Base-by-base conservation (phyloP, 2,329 filamentous ascomycete species). In the Hypocreales sp. region DNA sequence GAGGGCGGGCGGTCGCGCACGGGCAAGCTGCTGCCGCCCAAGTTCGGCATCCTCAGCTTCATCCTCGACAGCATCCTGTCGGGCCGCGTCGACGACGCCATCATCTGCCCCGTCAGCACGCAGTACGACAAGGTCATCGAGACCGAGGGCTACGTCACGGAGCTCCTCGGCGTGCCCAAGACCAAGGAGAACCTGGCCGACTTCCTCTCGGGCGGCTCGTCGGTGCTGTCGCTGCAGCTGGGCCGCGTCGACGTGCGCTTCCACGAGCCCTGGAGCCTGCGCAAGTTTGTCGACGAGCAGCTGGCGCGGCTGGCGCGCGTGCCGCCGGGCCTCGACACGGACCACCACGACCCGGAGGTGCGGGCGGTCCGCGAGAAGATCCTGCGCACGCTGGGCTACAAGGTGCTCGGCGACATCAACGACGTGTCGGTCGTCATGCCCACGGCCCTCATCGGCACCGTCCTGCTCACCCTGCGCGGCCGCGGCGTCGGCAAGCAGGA, bases 91-190 rank as follows among this genome's bases (percentile, higher is more conserved):
- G 64, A 92, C 25, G 90, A 98, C 50, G 77, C 83, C 18, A 80
- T 94, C 22, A 83, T 98, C 28, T 93, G 87, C 40, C 90, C 90
- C 0, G 90, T 98, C 24, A 92, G 81, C 50, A 94, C 86, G 1
- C 90, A 98, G 48, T 98, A 98, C 47, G 90, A 98, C 61, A 98
- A 95, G 47, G 90, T 98, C 30, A 92, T 98, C 33, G 90, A 98
- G 51, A 93, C 92, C 1, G 84, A 93, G 51, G 90, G 84, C 5
- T 98, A 98, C 45, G 87, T 95, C 24, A 90, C 76, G 19, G 90
- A 98, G 50, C 67, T 98, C 3, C 66, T 98, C 1, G 90, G 90
- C 4, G 77, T 92, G 35, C 90, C 90, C 0, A 98, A 98, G 53
- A 82, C 82, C 44, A 92, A 93, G 47, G 90, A 98, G 47, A 94